phyloP scores from a whole-genome alignment of 306 rosid genomes.

The Pyrus pyrifolia region DNA sequence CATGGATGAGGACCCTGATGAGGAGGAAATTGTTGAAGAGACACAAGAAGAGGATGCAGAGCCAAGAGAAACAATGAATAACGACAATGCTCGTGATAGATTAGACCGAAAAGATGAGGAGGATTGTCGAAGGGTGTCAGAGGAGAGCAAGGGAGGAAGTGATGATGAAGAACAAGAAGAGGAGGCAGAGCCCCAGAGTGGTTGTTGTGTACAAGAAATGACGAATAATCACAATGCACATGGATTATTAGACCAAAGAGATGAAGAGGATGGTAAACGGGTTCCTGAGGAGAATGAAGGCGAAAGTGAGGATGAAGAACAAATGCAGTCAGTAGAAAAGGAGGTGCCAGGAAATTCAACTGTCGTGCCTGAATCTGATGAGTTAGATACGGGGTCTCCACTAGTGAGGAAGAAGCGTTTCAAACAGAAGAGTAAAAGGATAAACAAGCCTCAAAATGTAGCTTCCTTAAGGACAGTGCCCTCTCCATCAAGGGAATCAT shows the following conservation, averaged over 20 bases:
- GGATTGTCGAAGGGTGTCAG: constrained; percentile 5
- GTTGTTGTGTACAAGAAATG: neutral
- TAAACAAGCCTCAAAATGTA: neutral
- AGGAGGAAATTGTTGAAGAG: constrained; percentile 11
- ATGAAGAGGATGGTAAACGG: constrained; percentile 1
- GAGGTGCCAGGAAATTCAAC: constrained; percentile 12
- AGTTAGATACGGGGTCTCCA: constrained; percentile 9
- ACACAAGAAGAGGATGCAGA: constrained; percentile 5
- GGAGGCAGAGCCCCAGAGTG: neutral
- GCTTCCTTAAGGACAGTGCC: constrained; percentile 12
- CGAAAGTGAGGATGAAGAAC: constrained; percentile 14
- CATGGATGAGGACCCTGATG: neutral
- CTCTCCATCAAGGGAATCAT: constrained; percentile 7
- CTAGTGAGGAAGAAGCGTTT: constrained; percentile 13
- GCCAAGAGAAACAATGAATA: neutral
- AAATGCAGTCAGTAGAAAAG: constrained; percentile 3
- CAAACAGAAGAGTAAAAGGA: constrained; percentile 27
- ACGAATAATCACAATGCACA: neutral
- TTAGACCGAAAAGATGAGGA: neutral
- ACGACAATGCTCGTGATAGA: neutral
- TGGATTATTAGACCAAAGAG: constrained; percentile 9
- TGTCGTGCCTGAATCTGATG: constrained; percentile 31
- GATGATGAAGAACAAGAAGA: constrained; percentile 12
- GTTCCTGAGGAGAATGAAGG: constrained; percentile 6
- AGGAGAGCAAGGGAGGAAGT: constrained; percentile 16